phyloP scores from a whole-genome alignment of 2,329 filamentous ascomycete species.

The Diaporthe destruens region DNA sequence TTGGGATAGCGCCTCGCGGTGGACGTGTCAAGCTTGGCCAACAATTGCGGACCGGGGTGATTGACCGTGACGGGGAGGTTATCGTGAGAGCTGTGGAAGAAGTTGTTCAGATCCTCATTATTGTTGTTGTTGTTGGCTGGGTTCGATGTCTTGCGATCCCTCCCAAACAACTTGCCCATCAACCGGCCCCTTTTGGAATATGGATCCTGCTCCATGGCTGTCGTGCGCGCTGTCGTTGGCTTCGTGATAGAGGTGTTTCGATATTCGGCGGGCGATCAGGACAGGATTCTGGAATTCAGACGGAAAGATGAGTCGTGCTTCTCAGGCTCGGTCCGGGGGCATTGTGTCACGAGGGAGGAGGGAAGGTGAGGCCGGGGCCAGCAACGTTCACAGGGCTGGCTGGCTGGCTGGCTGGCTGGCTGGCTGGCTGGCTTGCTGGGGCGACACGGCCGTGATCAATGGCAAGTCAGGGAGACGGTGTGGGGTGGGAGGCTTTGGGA shows the following conservation, averaged over 20 bases:
- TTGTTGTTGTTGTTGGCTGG: conserved; percentile 43
- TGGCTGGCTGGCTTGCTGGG: conserved; percentile 33
- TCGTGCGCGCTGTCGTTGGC: conserved; percentile 6
- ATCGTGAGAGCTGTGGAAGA: conserved; percentile 69
- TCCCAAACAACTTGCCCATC: conserved; percentile 73
- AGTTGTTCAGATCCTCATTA: conserved; percentile 66
- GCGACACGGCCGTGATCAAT: conserved; percentile 39
- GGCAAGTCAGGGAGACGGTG: conserved; percentile 13
- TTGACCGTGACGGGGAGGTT: conserved; percentile 60
- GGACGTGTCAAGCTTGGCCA: conserved; percentile 67
- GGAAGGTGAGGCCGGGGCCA: neutral
- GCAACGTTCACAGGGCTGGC: conserved; percentile 21
- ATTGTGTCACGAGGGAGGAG: conserved; percentile 31
- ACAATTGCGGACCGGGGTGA: conserved; percentile 64
- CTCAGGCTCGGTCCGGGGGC: conserved; percentile 34
- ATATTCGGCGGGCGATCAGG: conserved; percentile 8
- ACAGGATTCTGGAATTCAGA: conserved; percentile 16
- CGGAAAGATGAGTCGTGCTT: conserved; percentile 37
- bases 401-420: conserved; percentile 5
- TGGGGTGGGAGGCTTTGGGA: neutral
- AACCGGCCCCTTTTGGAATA: conserved; percentile 63
- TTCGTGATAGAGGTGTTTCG: conserved; percentile 2
- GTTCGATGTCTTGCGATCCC: conserved; percentile 53
- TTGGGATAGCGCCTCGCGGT: conserved; percentile 68
- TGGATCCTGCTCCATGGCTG: conserved; percentile 39